Conservation (phyloP, 2,329 filamentous ascomycete species). For the Microdochium paspali region DNA sequence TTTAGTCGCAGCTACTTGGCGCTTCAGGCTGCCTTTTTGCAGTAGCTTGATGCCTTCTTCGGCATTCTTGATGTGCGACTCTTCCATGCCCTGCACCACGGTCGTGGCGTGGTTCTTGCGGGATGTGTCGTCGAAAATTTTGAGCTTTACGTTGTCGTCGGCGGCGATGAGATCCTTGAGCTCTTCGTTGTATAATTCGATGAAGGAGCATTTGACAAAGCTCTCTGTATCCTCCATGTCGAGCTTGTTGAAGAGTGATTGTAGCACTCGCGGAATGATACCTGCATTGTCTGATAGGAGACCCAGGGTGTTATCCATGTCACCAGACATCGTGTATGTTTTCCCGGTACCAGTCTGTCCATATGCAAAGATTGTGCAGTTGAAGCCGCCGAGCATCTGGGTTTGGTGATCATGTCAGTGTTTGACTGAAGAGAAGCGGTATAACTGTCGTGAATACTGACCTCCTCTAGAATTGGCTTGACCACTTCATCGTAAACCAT, state of each 20-base stretch:
- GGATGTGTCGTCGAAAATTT: conserved; percentile 87
- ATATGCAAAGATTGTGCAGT: conserved; percentile 98
- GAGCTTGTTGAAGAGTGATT: conserved; percentile 78
- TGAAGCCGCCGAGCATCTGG: conserved; percentile 87
- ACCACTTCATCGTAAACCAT: conserved; percentile 97
- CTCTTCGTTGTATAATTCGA: conserved; percentile 97
- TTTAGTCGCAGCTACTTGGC: conserved; percentile 98
- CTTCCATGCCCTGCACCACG: conserved; percentile 95
- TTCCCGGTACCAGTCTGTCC: conserved; percentile 97
- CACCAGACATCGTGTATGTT: conserved; percentile 98
- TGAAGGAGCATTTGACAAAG: conserved; percentile 95
- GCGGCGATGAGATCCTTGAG: conserved; percentile 76
- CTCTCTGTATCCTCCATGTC: conserved; percentile 71
- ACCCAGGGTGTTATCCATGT: conserved; percentile 81
- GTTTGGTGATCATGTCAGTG: background rate
- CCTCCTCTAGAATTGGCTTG: conserved; percentile 84
- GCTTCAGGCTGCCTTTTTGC: conserved; percentile 80
- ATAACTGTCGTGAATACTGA: conserved; percentile 26
- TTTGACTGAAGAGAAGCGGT: conserved; percentile 2
- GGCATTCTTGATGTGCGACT: conserved; percentile 82
- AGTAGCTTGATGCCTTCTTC: conserved; percentile 80
- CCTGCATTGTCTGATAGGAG: conserved; percentile 85
- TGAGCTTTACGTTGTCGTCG: conserved; percentile 79
- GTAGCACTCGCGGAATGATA: conserved; percentile 86
- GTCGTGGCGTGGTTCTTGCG: conserved; percentile 80